Percentiles rank a stretch among this genome's conserved stretches.
These are phyloP conservation scores for Skeletonema grethae DNA, from an alignment of 108 stramenopile genomes.

Conservation along the genomic window DNA sequence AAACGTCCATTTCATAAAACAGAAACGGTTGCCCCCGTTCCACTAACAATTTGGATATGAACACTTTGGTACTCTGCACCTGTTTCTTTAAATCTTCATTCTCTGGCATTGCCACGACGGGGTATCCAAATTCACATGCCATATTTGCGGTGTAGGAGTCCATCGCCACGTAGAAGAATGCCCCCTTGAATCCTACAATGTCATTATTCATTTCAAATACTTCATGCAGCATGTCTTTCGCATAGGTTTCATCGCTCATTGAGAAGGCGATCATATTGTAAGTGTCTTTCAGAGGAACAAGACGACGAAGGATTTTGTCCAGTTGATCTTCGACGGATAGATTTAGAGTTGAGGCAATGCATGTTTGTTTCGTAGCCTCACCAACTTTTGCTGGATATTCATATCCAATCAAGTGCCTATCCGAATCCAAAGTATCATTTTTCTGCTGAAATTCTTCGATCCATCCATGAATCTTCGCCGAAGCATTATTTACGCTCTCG, in stretches of 20 bases:
- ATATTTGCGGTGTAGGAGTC: slow-evolving; percentile 30
- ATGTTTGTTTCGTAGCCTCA: too few relatives aligned
- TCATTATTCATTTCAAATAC: slow-evolving; percentile 47
- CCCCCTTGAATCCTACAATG: slow-evolving; percentile 28
- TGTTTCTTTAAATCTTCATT: slow-evolving; percentile 20
- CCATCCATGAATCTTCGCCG: too few relatives aligned
- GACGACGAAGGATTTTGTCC: too few relatives aligned
- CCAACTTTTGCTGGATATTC: too few relatives aligned
- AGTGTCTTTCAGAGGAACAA: too few relatives aligned
- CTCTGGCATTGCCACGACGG: slow-evolving; percentile 23
- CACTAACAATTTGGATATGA: slow-evolving; percentile 28
- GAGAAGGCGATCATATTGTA: slow-evolving; percentile 48
- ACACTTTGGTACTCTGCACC: slow-evolving; percentile 42
- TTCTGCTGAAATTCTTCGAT: too few relatives aligned
- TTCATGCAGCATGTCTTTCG: slow-evolving; percentile 50
- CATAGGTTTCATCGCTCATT: slow-evolving; percentile 48
- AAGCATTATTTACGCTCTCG: too few relatives aligned
- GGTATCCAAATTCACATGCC: slow-evolving; percentile 46
- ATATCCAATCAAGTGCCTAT: too few relatives aligned
- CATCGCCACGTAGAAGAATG: slow-evolving; percentile 44
- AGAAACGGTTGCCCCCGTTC: slow-evolving; percentile 26
- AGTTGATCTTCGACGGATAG: too few relatives aligned
- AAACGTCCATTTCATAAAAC: slow-evolving; percentile 57
- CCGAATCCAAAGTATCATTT: too few relatives aligned
- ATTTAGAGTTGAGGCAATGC: too few relatives aligned